Evolutionary conservation across 2,329 filamentous ascomycete species (phyloP).

Genomic region (Thielaviopsis punctulata): DNA sequence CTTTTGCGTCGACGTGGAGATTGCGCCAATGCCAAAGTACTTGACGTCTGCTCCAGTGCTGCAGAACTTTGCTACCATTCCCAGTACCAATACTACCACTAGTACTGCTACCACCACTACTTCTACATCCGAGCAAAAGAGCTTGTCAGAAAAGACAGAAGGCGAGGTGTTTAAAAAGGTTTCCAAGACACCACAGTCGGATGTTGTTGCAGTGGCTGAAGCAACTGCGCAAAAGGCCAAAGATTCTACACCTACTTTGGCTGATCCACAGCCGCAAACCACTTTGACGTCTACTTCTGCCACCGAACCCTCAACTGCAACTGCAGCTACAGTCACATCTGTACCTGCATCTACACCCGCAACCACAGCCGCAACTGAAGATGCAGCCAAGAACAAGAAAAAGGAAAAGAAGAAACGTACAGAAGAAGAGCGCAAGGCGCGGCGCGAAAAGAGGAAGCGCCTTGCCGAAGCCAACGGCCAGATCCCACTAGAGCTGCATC

Average conservation of each 20-base stretch:
- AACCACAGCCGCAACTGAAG: constrained; percentile 18
- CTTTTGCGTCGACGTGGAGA: constrained; percentile 95
- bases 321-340: not conserved
- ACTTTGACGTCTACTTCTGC: not conserved
- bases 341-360: constrained; percentile 24
- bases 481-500: constrained; percentile 66
- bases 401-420: constrained; percentile 94
- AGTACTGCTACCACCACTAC: not conserved
- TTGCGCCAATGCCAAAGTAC: constrained; percentile 73
- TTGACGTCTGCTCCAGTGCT: constrained; percentile 35
- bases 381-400: constrained; percentile 45
- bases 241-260: too few relatives aligned
- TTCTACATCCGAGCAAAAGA: not conserved
- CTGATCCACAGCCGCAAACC: too few relatives aligned
- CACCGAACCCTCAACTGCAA: not conserved
- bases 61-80: constrained; percentile 18
- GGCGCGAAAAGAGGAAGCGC: constrained; percentile 74
- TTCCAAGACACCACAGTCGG: not conserved
- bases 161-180: constrained; percentile 8
- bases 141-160: constrained; percentile 8
- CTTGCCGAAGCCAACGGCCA: constrained; percentile 77
- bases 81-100: not conserved
- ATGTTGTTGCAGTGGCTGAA: not conserved
- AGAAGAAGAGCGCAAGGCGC: constrained; percentile 79
- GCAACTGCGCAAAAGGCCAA: not conserved